Percentiles rank a stretch among this genome's conserved stretches.
phyloP scores from a whole-genome alignment of 768 basidiomycete genomes.

The Suillus clintonianus region DNA sequence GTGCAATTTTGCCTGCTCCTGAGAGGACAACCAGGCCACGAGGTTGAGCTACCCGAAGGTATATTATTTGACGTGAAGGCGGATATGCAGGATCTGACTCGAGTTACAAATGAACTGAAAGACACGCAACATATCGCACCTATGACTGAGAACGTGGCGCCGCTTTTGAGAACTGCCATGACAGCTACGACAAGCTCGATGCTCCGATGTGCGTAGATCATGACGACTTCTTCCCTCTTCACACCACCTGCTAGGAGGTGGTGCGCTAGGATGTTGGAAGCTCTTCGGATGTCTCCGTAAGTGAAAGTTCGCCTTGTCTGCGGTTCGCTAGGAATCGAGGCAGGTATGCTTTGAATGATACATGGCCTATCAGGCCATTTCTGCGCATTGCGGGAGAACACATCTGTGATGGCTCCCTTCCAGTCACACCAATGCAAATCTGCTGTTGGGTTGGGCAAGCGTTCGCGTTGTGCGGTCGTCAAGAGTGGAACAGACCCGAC shows the following conservation, averaged over 20 bases:
- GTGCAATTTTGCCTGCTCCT: conserved; percentile 81
- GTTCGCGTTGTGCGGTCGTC: conserved; percentile 65
- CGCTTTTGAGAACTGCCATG: conserved; percentile 94
- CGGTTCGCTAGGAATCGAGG: conserved; percentile 32
- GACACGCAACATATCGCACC: conserved; percentile 49
- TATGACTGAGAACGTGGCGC: conserved; percentile 96
- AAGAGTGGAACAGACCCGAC: conserved; percentile 82
- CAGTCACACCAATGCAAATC: conserved; percentile 97
- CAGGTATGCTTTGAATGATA: conserved; percentile 76
- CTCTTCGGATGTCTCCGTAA: conserved; percentile 79
- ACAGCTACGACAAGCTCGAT: conserved; percentile 97
- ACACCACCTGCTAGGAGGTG: conserved; percentile 85
- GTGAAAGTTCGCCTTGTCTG: conserved; percentile 67
- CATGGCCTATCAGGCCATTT: conserved; percentile 81
- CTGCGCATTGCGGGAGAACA: conserved; percentile 88
- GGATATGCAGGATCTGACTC: conserved; percentile 92
- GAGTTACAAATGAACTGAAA: conserved; percentile 3
- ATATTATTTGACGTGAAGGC: conserved; percentile 87
- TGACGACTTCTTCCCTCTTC: conserved; percentile 92
- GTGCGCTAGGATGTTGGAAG: conserved; percentile 89
- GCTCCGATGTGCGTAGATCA: conserved; percentile 95
- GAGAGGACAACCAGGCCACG: conserved; percentile 89
- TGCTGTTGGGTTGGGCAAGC: conserved; percentile 80
- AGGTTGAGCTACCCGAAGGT: conserved; percentile 90
- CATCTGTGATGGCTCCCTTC: conserved; percentile 95